Evolutionary conservation across 2,329 filamentous ascomycete species (phyloP), one percentile per base, ranked within the genome.

Genomic region (Trichoderma koningiopsis): DNA sequence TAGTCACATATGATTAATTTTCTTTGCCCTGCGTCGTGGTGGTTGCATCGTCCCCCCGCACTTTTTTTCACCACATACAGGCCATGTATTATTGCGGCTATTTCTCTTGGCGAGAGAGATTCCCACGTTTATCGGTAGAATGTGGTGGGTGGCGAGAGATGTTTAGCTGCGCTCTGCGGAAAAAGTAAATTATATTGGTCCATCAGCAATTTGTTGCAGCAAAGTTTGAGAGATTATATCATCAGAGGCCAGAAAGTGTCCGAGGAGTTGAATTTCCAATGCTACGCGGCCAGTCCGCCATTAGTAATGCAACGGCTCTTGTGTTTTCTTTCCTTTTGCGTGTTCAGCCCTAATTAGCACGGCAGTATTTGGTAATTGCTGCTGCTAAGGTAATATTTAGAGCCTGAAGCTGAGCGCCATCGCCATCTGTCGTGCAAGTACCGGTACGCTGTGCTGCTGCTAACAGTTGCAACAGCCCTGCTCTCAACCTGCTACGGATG

Each of bases 401-500:
- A 43, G 7, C 16, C 40, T 43, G 40, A 43, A 43, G 40, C 7
- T n/a, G 40, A 43, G 16, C 40, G 40, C 40, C 40, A 43, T 43
- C 40, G 6, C 40, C n/a, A n/a, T 43, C 16, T n/a, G 16, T 43
- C 40, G 40, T 33, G 33, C 58, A 14, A 24, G 40, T 61, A 61
- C 40, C 11, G 16, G n/a, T 27, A 37, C 33, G 59, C 47, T 11
- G 24, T 47, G 24, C 40, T 61, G n/a, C 33, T 19, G 14, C 59
- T 49, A 27, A 33, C 60, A 62, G 31, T 43, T n/a, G n/a, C 43
- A 52, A n/a, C n/a, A 14, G 43, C 43, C 43, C 43, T 62, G 59
- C 14, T 27, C n/a, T 31, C 40, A 29, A 40, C 31, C 31, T 47
- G 56, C 65, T 27, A 56, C 66, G 66, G 58, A 62, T 57, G 58